Evolutionary conservation across 2,329 filamentous ascomycete genomes (phyloP).

Genomic region (Epicoccum sorghinum): DNA sequence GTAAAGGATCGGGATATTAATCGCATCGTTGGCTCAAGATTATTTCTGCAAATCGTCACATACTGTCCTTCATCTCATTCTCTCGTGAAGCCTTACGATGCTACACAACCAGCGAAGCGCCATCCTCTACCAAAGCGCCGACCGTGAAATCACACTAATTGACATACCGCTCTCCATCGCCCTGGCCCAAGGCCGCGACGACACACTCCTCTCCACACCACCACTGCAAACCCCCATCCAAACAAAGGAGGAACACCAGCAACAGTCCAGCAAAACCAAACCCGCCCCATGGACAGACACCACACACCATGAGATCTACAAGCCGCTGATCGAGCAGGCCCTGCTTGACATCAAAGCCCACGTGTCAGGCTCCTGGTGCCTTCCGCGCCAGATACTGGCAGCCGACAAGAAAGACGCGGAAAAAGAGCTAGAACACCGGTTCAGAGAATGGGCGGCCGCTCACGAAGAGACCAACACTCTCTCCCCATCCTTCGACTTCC

Average conservation of each 20-base stretch:
- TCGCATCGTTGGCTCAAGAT: neutral
- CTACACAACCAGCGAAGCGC: conserved; percentile 9
- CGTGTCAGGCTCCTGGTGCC: conserved; percentile 34
- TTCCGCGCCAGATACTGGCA: conserved; percentile 31
- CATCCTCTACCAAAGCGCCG: conserved; percentile 62
- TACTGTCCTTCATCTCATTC: neutral
- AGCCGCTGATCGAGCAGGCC: conserved; percentile 47
- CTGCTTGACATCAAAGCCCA: conserved; percentile 41
- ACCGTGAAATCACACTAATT: conserved; percentile 62
- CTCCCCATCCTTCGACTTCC: conserved; percentile 36
- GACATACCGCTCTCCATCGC: conserved; percentile 75
- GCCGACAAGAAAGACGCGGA: conserved; percentile 26
- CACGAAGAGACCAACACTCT: conserved; percentile 26
- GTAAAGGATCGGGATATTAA: too few relatives aligned
- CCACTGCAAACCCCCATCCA: conserved; percentile 56
- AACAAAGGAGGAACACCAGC: conserved; percentile 58
- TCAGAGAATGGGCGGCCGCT: conserved; percentile 41
- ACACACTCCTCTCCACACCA: conserved; percentile 54
- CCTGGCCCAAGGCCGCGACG: conserved; percentile 62
- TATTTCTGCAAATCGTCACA: neutral
- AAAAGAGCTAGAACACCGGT: conserved; percentile 35
- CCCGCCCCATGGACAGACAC: conserved; percentile 44
- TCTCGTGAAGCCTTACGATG: neutral
- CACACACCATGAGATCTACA: conserved; percentile 48
- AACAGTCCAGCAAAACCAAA: conserved; percentile 56